phyloP scores from a whole-genome alignment of 352 stramenopile species.

The Phytophthora constricta region DNA sequence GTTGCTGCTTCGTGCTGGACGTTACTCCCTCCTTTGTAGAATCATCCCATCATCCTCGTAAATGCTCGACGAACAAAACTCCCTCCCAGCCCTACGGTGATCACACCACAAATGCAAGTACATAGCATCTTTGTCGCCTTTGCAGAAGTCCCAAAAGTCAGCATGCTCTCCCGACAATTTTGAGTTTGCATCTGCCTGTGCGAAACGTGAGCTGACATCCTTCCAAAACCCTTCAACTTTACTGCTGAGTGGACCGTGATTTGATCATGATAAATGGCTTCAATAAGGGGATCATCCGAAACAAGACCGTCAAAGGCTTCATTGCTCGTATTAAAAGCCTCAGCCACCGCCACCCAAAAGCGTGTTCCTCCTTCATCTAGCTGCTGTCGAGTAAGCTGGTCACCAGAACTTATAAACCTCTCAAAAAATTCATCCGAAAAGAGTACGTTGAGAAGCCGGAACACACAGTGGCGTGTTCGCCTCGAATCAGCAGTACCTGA shows the following conservation, averaged over 20 bases:
- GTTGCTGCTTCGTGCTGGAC: too few species aligned
- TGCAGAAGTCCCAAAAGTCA: conserved; percentile 2
- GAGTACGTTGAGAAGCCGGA: conserved; percentile 1
- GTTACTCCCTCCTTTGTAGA: neutral
- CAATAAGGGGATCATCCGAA: neutral
- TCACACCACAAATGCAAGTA: neutral
- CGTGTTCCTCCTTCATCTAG: neutral
- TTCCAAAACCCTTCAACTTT: neutral
- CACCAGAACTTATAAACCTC: conserved; percentile 1
- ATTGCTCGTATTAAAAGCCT: conserved; percentile 3
- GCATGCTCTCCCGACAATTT: neutral
- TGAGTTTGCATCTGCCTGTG: neutral
- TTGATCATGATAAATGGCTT: neutral
- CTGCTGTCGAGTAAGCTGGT: neutral
- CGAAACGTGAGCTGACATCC: neutral
- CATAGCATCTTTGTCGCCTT: neutral
- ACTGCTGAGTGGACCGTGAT: neutral
- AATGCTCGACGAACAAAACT: neutral
- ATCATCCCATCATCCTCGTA: neutral
- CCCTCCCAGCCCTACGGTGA: neutral
- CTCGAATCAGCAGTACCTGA: neutral
- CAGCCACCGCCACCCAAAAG: conserved; percentile 7
- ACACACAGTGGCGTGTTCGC: conserved; percentile 2
- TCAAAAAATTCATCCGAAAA: conserved; percentile 7
- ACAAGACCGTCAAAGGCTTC: neutral